Conservation (phyloP, 1,139 yeast species). For the Saccharomyces hybrid region DNA sequence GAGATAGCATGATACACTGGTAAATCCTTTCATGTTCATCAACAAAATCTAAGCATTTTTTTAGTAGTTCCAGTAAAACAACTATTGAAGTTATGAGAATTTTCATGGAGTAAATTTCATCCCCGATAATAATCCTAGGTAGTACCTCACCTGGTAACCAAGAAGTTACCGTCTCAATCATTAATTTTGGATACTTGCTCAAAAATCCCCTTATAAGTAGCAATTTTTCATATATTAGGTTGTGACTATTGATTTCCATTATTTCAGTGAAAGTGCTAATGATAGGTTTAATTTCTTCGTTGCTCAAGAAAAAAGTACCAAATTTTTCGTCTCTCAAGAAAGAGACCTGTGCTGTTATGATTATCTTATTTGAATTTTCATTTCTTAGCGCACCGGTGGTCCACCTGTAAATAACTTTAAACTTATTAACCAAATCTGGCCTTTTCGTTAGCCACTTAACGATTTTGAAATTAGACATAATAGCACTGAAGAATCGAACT, state of each 20-base stretch:
- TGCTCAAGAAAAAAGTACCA: constrained; percentile 14
- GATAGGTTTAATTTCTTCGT: constrained; percentile 12
- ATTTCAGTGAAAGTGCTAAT: constrained; percentile 13
- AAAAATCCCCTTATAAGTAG: constrained; percentile 20
- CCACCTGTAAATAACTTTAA: constrained; percentile 13
- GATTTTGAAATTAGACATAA: constrained; percentile 21
- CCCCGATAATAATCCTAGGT: constrained; percentile 18
- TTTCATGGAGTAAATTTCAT: constrained; percentile 17
- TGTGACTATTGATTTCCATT: constrained; percentile 23
- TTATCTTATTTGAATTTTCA: constrained; percentile 22
- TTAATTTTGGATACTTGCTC: constrained; percentile 17
- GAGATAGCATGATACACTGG: constrained; percentile 5
- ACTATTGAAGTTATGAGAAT: constrained; percentile 16
- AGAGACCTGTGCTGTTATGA: constrained; percentile 22
- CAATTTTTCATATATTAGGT: constrained; percentile 22
- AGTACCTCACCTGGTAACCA: constrained; percentile 30
- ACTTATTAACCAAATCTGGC: constrained; percentile 7
- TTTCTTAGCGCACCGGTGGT: constrained; percentile 17
- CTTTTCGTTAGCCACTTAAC: constrained; percentile 13
- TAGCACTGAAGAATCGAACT: constrained; percentile 19
- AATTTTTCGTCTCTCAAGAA: constrained; percentile 25
- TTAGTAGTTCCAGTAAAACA: constrained; percentile 22
- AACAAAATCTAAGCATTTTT: constrained; percentile 14
- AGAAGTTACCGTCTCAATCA: constrained; percentile 15
- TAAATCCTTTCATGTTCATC: constrained; percentile 9